Conservation (phyloP, 1,284 basidiomycete species). For the Papiliotrema fonsecae region DNA sequence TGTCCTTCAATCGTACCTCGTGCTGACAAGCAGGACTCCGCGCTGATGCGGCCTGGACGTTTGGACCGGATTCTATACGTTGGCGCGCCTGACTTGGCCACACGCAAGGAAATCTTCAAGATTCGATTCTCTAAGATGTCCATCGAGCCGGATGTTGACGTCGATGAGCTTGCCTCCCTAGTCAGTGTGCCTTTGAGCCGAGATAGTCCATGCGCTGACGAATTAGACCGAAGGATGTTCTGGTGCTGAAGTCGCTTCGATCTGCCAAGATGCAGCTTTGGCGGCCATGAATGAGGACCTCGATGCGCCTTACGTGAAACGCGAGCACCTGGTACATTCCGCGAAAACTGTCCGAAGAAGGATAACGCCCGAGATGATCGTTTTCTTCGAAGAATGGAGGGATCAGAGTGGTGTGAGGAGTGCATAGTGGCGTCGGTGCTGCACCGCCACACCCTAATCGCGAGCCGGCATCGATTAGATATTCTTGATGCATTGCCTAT, state of each 20-base stretch:
- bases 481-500: too few relatives aligned
- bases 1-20: slow-evolving; percentile 32
- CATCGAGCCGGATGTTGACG: slow-evolving; percentile 63
- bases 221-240: slow-evolving; percentile 86
- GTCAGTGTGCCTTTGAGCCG: slow-evolving; percentile 51
- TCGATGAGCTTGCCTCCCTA: slow-evolving; percentile 65
- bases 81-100: slow-evolving; percentile 76
- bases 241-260: slow-evolving; percentile 84
- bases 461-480: too few relatives aligned
- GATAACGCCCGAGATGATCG: slow-evolving; percentile 77
- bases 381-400: slow-evolving; percentile 61
- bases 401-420: slow-evolving; percentile 48
- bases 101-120: slow-evolving; percentile 75
- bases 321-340: slow-evolving; percentile 68
- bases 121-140: slow-evolving; percentile 78
- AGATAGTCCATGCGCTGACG: background rate
- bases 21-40: slow-evolving; percentile 65
- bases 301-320: slow-evolving; percentile 66
- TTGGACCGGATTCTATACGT: slow-evolving; percentile 95
- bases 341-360: slow-evolving; percentile 69
- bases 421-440: slow-evolving; percentile 16
- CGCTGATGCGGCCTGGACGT: slow-evolving; percentile 88
- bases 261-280: slow-evolving; percentile 95
- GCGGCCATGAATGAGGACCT: slow-evolving; percentile 83
- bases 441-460: too few relatives aligned